Percentiles rank a stretch among this genome's conserved stretches.
phyloP scores from a whole-genome alignment of 1,284 basidiomycete genomes.

The Ceratobasidium sp. region DNA sequence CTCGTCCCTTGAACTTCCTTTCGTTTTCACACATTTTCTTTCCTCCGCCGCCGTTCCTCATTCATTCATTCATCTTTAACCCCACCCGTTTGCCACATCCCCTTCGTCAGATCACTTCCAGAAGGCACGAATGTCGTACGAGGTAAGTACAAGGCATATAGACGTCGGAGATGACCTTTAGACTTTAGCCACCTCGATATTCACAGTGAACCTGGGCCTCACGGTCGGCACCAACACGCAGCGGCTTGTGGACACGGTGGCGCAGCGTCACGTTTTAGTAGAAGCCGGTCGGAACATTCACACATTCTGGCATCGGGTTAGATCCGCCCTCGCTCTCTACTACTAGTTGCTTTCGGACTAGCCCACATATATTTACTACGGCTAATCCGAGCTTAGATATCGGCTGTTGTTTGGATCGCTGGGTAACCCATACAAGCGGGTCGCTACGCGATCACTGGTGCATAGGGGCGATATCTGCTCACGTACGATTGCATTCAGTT shows the following conservation, averaged over 20 bases:
- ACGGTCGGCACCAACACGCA: too few species aligned
- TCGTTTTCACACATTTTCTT: constrained; percentile 12
- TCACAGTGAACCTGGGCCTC: neutral
- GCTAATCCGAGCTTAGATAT: neutral
- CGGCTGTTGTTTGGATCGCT: neutral
- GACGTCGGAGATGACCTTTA: neutral
- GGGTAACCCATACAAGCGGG: neutral
- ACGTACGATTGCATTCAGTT: neutral
- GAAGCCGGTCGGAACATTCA: neutral
- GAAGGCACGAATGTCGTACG: neutral
- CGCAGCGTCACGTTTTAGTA: neutral
- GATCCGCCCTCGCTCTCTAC: neutral
- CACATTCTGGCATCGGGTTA: neutral
- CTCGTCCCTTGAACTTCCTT: constrained; percentile 12
- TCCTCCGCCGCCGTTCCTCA: neutral
- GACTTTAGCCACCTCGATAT: neutral
- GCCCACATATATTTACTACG: neutral
- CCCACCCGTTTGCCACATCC: neutral
- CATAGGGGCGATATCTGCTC: constrained; percentile 1
- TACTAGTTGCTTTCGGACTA: neutral
- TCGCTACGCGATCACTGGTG: constrained; percentile 8
- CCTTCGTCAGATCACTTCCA: constrained; percentile 1
- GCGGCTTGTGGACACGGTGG: neutral
- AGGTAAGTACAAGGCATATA: constrained; percentile 6
- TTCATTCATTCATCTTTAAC: neutral